Base-by-base conservation (phyloP, 23 red algal genomes). In the Chondrus crispus region DNA sequence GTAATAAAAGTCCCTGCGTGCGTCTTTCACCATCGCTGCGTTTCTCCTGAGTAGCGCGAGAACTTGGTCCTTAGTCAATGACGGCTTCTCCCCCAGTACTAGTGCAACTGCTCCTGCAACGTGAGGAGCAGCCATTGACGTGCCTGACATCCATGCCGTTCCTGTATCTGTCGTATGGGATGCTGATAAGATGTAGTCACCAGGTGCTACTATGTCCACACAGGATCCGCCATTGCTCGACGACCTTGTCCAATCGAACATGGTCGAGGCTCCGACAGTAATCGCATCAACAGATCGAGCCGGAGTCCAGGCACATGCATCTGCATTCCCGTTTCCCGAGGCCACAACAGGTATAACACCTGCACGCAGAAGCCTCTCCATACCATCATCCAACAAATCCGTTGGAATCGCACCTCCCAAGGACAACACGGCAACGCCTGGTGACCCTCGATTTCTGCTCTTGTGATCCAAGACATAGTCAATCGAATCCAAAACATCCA, bases 81-180 rank as follows among this genome's bases (percentile, higher is more conserved):
- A 66, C 35, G 60, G 60, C 60, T 66, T 66, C 18, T 66, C 60
- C 8, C 9, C 60, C 26, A 66, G 66, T 26, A 93, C 33, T n/a
- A 93, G 60, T 5, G 40, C 90, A 51, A 76, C 79, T 24, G 64
- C 49, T 26, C 90, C 90, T 38, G 90, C 90, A 37, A 85, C 90
- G 40, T 85, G 68, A 68, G 90, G 90, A 12, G 90, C 71, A 50
- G 90, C 80, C 90, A 84, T 83, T 0, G 90, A 93, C n/a, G 90
- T 93, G 33, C 90, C 90, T 51, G 78, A 84, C 79, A 78, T 93
- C 4, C 39, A 52, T 13, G 22, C 64, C 19, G 50, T 60, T 20
- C 80, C 53, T 26, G 37, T 76, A 45, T 93, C 46, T 14, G 68
- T 58, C 52, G 16, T 42, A 51, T 74, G 68, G 29, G 70, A 41